Evolutionary conservation across 139 green algal genomes (phyloP).

Genomic region (Chlorella sp.): DNA sequence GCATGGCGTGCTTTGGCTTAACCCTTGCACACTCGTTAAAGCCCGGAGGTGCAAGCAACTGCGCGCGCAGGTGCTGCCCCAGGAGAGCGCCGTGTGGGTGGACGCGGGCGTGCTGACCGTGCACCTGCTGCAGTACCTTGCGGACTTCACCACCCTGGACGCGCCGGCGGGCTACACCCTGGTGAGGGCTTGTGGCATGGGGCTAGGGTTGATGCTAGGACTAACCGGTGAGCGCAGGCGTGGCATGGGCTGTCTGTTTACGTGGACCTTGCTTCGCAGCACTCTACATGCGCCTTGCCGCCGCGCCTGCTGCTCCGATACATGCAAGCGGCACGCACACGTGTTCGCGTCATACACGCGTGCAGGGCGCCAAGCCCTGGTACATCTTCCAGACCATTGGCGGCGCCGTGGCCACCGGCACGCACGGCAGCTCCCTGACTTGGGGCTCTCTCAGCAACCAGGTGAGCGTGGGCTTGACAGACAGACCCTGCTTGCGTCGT

Average conservation of each 20-base stretch:
- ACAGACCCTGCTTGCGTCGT: background rate
- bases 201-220: background rate
- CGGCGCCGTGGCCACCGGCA: conserved; percentile 75
- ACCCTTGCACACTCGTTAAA: too few species aligned
- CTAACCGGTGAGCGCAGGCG: background rate
- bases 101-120: conserved; percentile 30
- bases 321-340: background rate
- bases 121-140: conserved; percentile 74
- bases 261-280: too few species aligned
- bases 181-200: background rate
- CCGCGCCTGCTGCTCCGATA: background rate
- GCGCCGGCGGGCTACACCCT: conserved; percentile 65
- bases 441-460: conserved; percentile 60
- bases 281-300: background rate
- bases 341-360: background rate
- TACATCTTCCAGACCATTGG: conserved; percentile 71
- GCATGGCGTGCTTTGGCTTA: too few species aligned
- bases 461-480: too few species aligned
- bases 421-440: conserved; percentile 66
- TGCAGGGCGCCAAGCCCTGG: conserved; percentile 22
- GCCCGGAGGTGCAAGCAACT: too few species aligned
- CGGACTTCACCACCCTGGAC: conserved; percentile 52
- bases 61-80: conserved; percentile 73
- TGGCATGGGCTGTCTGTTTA: background rate
- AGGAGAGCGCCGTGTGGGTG: conserved; percentile 43